phyloP scores from a whole-genome alignment of 2,329 filamentous ascomycete genomes.

The Simplicillium sp. region DNA sequence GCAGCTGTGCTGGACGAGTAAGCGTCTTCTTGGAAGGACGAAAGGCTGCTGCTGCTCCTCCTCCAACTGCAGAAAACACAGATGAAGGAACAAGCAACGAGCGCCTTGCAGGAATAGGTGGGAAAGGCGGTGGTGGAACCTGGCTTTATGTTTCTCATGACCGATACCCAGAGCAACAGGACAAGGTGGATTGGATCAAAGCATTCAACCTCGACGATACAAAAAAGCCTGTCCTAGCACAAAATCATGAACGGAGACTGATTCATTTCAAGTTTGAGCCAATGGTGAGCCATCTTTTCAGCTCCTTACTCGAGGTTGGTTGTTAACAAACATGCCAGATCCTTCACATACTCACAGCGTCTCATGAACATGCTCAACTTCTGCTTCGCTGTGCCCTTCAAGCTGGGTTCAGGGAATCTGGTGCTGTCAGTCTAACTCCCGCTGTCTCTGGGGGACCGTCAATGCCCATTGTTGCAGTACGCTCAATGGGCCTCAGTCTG shows the following conservation, averaged over 20 bases:
- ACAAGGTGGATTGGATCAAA: constrained; percentile 17
- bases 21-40: constrained; percentile 81
- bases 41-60: constrained; percentile 24
- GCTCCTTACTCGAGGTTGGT: constrained; percentile 4
- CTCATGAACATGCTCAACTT: constrained; percentile 62
- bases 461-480: constrained; percentile 71
- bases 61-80: constrained; percentile 8
- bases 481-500: constrained; percentile 72
- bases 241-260: constrained; percentile 30
- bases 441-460: constrained; percentile 21
- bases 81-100: constrained; percentile 8
- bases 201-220: constrained; percentile 9
- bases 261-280: constrained; percentile 92
- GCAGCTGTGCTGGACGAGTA: constrained; percentile 81
- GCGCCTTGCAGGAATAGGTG: constrained; percentile 55
- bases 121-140: constrained; percentile 73
- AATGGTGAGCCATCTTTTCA: constrained; percentile 56
- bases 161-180: constrained; percentile 36
- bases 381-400: constrained; percentile 67
- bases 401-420: constrained; percentile 85
- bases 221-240: constrained; percentile 8
- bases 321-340: constrained; percentile 46
- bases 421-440: constrained; percentile 57
- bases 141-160: constrained; percentile 90
- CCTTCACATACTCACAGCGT: constrained; percentile 75